Base-by-base conservation (phyloP, 148 eudicot genomes). In the Amaranthus palmeri region DNA sequence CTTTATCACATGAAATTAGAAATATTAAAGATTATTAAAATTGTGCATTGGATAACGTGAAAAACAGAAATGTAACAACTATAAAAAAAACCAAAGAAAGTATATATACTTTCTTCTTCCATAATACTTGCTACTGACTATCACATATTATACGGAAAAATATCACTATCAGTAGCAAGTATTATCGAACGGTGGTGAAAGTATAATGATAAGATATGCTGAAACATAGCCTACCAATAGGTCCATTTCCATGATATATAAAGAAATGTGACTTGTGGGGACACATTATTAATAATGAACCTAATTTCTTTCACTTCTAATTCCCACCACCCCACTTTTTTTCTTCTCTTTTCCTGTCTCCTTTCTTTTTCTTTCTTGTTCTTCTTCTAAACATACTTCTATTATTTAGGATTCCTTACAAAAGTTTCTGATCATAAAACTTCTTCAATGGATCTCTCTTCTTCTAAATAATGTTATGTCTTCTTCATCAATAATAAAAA, bases 171-270 rank as follows among this genome's bases (percentile, higher is more conserved):
- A n/a, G n/a, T n/a, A n/a, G n/a, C n/a, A n/a, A n/a, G n/a, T n/a
- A n/a, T n/a, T n/a, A n/a, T n/a, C n/a, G n/a, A n/a, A n/a, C n/a
- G n/a, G n/a, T n/a, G n/a, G n/a, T n/a, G n/a, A n/a, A n/a, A n/a
- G n/a, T n/a, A n/a, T n/a, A n/a, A n/a, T 4, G 58, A 74, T 74
- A 74, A 74, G 57, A 74, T 74, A 45, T 74, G 71, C 41, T 67
- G 25, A 46, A 7, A 7, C 7, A 73, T 54, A 15, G 46, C 45
- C 48, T 54, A 45, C 7, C 8, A 54, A 11, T 48, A 69, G 54
- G 40, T 15, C 11, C n/a, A 15, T 54, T 54, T 54, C 42, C 7
- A n/a, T 54, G 4, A 69, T 3, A 67, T 74, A 14, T 61, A 50
- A 47, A 12, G 41, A 10, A 61, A 65, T 55, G 61, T 44, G 17